These are phyloP conservation scores for Debaryomyces sp. DNA, from an alignment of 1,139 yeast species.

Conservation along the genomic window DNA sequence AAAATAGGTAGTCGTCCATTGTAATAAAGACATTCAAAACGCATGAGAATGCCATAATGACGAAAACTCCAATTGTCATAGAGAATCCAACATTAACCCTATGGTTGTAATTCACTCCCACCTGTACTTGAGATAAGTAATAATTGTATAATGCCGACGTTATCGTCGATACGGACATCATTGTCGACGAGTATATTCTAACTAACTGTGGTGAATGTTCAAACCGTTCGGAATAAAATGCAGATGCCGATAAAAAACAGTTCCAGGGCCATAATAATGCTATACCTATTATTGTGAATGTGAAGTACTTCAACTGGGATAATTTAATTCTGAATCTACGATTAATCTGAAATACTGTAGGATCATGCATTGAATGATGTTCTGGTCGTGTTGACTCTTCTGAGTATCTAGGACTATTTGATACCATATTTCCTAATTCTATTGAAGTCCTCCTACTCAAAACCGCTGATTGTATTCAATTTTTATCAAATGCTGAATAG, in stretches of 20 bases:
- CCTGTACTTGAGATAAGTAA: constrained; percentile 69
- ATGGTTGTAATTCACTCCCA: constrained; percentile 58
- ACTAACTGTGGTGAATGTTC: constrained; percentile 54
- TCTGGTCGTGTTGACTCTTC: constrained; percentile 1
- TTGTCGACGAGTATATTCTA: constrained; percentile 71
- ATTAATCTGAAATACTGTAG: constrained; percentile 27
- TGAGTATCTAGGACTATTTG: constrained; percentile 17
- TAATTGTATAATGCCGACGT: constrained; percentile 64
- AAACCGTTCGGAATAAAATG: constrained; percentile 73
- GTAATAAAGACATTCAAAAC: constrained; percentile 41
- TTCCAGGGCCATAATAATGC: constrained; percentile 97
- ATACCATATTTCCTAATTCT: constrained; percentile 21
- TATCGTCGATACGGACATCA: constrained; percentile 87
- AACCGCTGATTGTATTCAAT: constrained; percentile 4
- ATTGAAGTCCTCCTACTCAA: constrained; percentile 9
- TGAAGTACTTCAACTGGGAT: constrained; percentile 53
- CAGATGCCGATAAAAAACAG: constrained; percentile 82
- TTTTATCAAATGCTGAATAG: neutral
- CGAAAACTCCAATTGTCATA: constrained; percentile 58
- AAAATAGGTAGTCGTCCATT: constrained; percentile 43
- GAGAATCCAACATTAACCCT: constrained; percentile 64
- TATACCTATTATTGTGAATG: constrained; percentile 72
- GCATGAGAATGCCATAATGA: constrained; percentile 55
- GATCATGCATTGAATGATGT: constrained; percentile 21
- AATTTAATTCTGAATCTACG: constrained; percentile 22